Base-by-base conservation (phyloP, 2,329 filamentous ascomycete species). In the Macroventuria anomochaeta region DNA sequence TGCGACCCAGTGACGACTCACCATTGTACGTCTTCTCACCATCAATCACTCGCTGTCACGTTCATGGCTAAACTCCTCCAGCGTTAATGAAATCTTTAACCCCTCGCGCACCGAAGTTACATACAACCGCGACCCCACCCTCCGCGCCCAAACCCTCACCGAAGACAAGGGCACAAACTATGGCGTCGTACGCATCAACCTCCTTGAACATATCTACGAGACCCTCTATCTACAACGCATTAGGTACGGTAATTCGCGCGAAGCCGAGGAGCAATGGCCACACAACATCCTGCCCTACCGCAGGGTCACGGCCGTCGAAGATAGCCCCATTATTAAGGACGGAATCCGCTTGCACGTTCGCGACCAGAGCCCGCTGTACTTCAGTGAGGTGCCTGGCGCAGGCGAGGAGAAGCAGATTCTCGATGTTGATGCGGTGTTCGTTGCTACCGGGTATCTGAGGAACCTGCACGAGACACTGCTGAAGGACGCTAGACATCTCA, bases 51-150 rank as follows among this genome's bases (percentile, higher is more conserved):
- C 13, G 5, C 15, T 18, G 15, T 5, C 5, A 18, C 13, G 8
- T 42, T 5, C 1, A 34, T 6, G n/a, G 40, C 68, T 79, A 62
- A 79, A 46, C 15, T 12, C 7, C 7, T 20, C 41, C 59, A 93
- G 90, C 67, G 92, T 97, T 65, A 97, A 97, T 75, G 92, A 95
- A 68, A 90, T 97, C 70, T 97, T 97, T 81, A 92, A 97, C 77
- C 93, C 93, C 1, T 86, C 88, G 28, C 89, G 88, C 55, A 87
- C 96, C 25, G 89, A 96, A 72, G 81, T 81, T 37, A 84, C 96
- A 63, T 97, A 87, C 78, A 79, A 84, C 41, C 86, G 88, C 61
- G 80, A 88, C 0, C 77, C 86, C 1, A 79, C 81, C 37, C 80
- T 87, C 57, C 88, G 93, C 41, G 78, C 82, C 26, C 76, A 78